phyloP scores from a whole-genome alignment of 1,284 basidiomycete genomes.

The Cryptococcus neoformans region DNA sequence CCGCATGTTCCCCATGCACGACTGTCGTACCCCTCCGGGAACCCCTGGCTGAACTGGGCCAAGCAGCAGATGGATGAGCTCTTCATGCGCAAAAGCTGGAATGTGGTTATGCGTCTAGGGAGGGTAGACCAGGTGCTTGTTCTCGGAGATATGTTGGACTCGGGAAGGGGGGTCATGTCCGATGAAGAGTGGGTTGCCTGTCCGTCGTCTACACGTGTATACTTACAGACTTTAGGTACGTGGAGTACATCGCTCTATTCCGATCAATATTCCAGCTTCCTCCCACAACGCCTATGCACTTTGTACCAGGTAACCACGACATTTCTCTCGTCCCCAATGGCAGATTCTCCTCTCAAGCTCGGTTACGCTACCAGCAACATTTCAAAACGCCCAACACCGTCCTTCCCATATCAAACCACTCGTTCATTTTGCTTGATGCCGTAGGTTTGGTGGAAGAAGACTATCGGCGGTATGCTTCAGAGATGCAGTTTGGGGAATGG shows the following conservation, averaged over 20 bases:
- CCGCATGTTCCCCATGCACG: slow-evolving; percentile 65
- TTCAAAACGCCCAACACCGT: slow-evolving; percentile 44
- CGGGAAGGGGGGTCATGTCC: slow-evolving; percentile 60
- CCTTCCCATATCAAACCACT: slow-evolving; percentile 62
- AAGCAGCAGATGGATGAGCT: slow-evolving; percentile 61
- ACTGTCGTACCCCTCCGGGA: slow-evolving; percentile 50
- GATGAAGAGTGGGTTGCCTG: slow-evolving; percentile 30
- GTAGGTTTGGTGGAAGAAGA: slow-evolving; percentile 73
- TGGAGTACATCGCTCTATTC: slow-evolving; percentile 60
- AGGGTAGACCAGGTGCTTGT: slow-evolving; percentile 72
- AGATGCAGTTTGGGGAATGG: slow-evolving; percentile 58
- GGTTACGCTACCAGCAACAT: slow-evolving; percentile 61
- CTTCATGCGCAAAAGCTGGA: slow-evolving; percentile 73
- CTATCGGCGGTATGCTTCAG: slow-evolving; percentile 60
- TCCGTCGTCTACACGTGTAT: background rate
- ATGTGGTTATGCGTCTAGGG: slow-evolving; percentile 56
- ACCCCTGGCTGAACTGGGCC: slow-evolving; percentile 47
- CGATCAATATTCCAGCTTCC: slow-evolving; percentile 59
- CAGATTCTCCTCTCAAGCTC: slow-evolving; percentile 59
- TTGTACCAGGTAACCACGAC: slow-evolving; percentile 83
- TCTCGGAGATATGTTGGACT: slow-evolving; percentile 73
- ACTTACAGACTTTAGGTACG: slow-evolving; percentile 54
- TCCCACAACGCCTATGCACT: slow-evolving; percentile 54
- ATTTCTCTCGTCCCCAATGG: slow-evolving; percentile 64
- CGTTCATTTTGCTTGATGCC: slow-evolving; percentile 69